These are phyloP conservation scores for Cystofilobasidium capitatum DNA, from an alignment of 768 basidiomycete species.

Conservation along the genomic window DNA sequence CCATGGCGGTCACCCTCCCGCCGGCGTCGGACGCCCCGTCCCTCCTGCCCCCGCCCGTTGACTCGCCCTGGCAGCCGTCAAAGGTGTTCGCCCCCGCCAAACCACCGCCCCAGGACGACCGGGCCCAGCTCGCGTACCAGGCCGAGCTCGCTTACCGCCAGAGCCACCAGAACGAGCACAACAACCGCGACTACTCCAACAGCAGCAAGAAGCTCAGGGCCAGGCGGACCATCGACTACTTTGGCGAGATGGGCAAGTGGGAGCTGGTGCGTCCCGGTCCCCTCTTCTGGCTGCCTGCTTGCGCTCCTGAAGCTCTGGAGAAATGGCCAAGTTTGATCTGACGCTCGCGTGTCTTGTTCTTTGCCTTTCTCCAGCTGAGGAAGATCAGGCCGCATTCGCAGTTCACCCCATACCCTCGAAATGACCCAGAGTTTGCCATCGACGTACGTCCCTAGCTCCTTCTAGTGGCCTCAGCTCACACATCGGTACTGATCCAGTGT, in stretches of 20 bases:
- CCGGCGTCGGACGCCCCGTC: neutral
- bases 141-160: slow-evolving; percentile 23
- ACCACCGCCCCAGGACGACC: slow-evolving; percentile 21
- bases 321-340: neutral
- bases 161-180: slow-evolving; percentile 14
- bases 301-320: too few relatives aligned
- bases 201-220: slow-evolving; percentile 78
- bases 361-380: slow-evolving; percentile 6
- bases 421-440: slow-evolving; percentile 46
- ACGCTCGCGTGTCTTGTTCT: neutral
- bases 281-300: neutral
- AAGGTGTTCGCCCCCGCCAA: neutral
- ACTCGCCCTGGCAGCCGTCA: slow-evolving; percentile 19
- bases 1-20: neutral
- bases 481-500: slow-evolving; percentile 25
- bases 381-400: slow-evolving; percentile 62
- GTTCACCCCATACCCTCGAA: slow-evolving; percentile 42
- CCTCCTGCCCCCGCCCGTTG: neutral
- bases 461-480: slow-evolving; percentile 34
- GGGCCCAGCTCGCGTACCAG: slow-evolving; percentile 18
- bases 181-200: slow-evolving; percentile 5
- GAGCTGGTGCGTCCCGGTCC: slow-evolving; percentile 50
- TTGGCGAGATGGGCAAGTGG: slow-evolving; percentile 80
- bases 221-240: slow-evolving; percentile 87
- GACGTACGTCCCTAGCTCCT: slow-evolving; percentile 50